phyloP scores from a whole-genome alignment of 1,284 basidiomycete genomes.

The Trametes hirsuta region DNA sequence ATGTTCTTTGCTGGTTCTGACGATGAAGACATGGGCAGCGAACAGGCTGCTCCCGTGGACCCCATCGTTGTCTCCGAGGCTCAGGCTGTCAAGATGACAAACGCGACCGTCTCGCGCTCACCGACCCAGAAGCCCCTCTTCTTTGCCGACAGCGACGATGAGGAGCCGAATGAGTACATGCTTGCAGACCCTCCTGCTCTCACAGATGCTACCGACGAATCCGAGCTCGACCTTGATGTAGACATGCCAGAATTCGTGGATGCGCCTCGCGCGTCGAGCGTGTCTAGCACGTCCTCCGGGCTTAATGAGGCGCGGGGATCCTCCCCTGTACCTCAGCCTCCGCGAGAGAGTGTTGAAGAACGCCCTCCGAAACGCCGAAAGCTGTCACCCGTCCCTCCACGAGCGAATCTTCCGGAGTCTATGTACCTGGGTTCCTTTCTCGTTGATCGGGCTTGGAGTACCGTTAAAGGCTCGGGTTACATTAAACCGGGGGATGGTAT shows the following conservation, averaged over 20 bases:
- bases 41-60: neutral
- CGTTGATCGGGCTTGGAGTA: conserved; percentile 81
- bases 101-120: conserved; percentile 1
- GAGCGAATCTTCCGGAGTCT: conserved; percentile 18
- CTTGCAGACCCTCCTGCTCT: neutral
- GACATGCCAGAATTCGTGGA: conserved; percentile 28
- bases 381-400: conserved; percentile 29
- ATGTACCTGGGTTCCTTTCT: conserved; percentile 70
- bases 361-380: conserved; percentile 54
- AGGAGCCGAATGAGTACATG: conserved; percentile 33
- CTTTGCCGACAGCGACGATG: conserved; percentile 63
- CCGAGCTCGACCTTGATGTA: conserved; percentile 58
- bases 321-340: conserved; percentile 27
- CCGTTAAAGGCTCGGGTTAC: conserved; percentile 72
- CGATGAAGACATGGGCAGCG: conserved; percentile 31
- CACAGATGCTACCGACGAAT: conserved; percentile 9
- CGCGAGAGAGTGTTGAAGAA: conserved; percentile 11
- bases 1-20: conserved; percentile 45
- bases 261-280: conserved; percentile 44
- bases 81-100: conserved; percentile 18
- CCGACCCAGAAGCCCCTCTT: conserved; percentile 46
- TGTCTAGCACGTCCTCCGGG: conserved; percentile 41
- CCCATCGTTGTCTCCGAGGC: neutral
- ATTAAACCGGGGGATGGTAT: conserved; percentile 67
- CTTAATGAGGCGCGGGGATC: conserved; percentile 29